Percentiles rank a stretch among this genome's conserved stretches.
phyloP scores from a whole-genome alignment of 1,284 basidiomycete species.

The Cutaneotrichosporon sp. region DNA sequence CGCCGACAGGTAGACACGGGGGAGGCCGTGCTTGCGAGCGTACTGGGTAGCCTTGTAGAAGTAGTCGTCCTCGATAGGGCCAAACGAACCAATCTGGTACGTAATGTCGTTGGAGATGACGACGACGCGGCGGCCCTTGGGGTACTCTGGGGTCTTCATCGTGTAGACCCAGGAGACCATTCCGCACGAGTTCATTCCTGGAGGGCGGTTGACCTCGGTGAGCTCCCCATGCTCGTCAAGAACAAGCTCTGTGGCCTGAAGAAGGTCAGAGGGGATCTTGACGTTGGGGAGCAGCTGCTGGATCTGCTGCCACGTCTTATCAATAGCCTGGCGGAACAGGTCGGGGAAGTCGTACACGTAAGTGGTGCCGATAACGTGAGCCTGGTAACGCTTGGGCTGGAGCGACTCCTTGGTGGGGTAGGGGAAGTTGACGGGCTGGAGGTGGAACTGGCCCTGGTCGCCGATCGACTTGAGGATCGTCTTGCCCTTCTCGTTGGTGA shows the following conservation, averaged over 20 bases:
- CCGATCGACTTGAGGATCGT: conserved; percentile 95
- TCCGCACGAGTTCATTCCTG: conserved; percentile 91
- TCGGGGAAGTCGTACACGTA: conserved; percentile 99
- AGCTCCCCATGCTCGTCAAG: conserved; percentile 89
- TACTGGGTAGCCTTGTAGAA: conserved; percentile 94
- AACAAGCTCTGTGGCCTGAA: conserved; percentile 87
- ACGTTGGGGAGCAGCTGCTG: conserved; percentile 66
- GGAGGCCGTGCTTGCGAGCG: conserved; percentile 81
- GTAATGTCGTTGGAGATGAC: conserved; percentile 99
- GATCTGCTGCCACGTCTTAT: conserved; percentile 84
- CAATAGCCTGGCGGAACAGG: conserved; percentile 93
- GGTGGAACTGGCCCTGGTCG: conserved; percentile 80
- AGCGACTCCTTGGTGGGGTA: conserved; percentile 99
- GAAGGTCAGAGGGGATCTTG: conserved; percentile 70
- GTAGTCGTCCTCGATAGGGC: conserved; percentile 91
- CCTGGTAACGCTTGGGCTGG: conserved; percentile 97
- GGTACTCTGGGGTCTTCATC: conserved; percentile 89
- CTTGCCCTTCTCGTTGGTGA: conserved; percentile 89
- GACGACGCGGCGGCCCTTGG: conserved; percentile 79
- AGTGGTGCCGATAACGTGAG: conserved; percentile 97
- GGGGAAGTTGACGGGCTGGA: conserved; percentile 85
- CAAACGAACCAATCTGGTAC: conserved; percentile 97
- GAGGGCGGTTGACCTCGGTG: conserved; percentile 82
- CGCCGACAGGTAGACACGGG: conserved; percentile 95
- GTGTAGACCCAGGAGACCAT: conserved; percentile 99